Percentiles rank a stretch among this genome's conserved stretches.
Conservation (phyloP, 2,329 filamentous ascomycete species). For the Metarhizium rileyi region DNA sequence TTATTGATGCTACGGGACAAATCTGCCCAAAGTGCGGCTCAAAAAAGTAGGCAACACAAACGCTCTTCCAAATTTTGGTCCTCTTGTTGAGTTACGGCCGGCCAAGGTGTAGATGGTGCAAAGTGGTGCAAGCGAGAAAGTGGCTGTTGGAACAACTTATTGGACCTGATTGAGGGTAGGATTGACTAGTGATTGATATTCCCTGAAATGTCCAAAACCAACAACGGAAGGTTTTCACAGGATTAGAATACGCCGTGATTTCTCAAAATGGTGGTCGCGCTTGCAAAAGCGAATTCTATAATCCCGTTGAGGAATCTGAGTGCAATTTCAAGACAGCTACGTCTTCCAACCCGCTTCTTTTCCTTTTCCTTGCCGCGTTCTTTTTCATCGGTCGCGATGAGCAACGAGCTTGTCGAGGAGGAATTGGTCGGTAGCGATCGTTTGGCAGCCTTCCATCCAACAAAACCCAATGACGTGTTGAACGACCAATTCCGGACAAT, state of each 20-base stretch:
- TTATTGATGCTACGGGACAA: neutral
- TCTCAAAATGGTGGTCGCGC: neutral
- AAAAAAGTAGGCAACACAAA: neutral
- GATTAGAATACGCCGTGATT: neutral
- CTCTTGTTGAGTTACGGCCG: neutral
- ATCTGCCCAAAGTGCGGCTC: neutral
- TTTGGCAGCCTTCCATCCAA: neutral
- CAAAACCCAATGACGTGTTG: slow-evolving; percentile 16
- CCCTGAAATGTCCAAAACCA: too few species aligned
- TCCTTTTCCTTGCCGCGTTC: neutral
- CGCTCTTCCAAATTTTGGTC: neutral
- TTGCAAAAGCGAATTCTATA: neutral
- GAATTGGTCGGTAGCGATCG: slow-evolving; percentile 7
- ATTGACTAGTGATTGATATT: neutral
- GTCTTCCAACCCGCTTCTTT: neutral
- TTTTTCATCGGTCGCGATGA: neutral
- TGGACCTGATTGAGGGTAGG: neutral
- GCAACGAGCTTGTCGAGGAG: slow-evolving; percentile 11
- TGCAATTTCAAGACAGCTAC: neutral
- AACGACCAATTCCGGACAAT: slow-evolving; percentile 23
- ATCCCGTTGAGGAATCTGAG: neutral
- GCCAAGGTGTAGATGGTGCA: neutral
- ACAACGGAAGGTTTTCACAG: too few species aligned
- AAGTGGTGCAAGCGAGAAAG: neutral
- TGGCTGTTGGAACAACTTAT: too few species aligned